phyloP scores from a whole-genome alignment of 2,329 filamentous ascomycete genomes.

The Fusarium poae region DNA sequence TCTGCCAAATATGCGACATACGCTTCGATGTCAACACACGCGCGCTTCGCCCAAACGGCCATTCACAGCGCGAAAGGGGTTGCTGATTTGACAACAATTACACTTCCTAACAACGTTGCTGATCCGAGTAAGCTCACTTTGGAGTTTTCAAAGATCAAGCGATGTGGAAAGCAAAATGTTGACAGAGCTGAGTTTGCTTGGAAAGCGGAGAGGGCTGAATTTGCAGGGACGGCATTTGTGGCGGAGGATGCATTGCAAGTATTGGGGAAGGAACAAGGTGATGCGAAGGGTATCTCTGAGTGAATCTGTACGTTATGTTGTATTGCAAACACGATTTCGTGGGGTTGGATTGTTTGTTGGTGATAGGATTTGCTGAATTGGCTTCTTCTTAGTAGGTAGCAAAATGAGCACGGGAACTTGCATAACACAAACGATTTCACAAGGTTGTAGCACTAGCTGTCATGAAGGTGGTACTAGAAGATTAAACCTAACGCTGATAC shows the following conservation, averaged over 20 bases:
- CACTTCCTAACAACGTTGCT: neutral
- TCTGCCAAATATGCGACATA: neutral
- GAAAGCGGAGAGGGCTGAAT: slow-evolving; percentile 46
- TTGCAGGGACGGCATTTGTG: slow-evolving; percentile 44
- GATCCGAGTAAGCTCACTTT: slow-evolving; percentile 22
- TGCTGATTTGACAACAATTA: neutral
- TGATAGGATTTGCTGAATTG: neutral
- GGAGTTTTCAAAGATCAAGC: slow-evolving; percentile 39
- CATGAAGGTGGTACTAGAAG: too few species aligned
- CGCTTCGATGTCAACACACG: neutral
- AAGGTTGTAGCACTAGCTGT: too few species aligned
- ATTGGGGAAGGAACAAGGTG: neutral
- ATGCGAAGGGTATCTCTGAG: neutral
- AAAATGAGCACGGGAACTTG: neutral
- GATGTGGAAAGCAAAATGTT: slow-evolving; percentile 29
- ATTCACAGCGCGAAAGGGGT: neutral
- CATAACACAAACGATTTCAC: too few species aligned
- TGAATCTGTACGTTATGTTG: neutral
- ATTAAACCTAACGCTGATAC: too few species aligned
- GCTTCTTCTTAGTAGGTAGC: neutral
- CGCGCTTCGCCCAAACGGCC: slow-evolving; percentile 4
- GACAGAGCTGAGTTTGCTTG: slow-evolving; percentile 46
- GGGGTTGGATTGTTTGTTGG: neutral
- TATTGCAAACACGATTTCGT: too few species aligned
- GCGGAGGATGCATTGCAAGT: slow-evolving; percentile 39